Evolutionary conservation across 192 early-diverging fungal species (phyloP).

Genomic region (Umbelopsis ramanniana): DNA sequence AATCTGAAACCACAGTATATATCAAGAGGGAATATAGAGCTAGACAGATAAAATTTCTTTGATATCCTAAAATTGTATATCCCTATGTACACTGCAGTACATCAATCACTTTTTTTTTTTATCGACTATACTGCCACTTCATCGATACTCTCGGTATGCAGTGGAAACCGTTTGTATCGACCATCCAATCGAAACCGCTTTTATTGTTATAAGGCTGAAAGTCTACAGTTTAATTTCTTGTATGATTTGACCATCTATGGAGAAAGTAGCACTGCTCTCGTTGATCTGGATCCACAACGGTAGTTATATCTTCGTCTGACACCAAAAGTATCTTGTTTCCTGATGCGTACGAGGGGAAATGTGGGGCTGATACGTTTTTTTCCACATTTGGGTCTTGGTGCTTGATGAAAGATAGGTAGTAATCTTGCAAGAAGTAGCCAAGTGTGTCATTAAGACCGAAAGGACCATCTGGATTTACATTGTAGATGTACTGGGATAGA

Average conservation of each 20-base stretch:
- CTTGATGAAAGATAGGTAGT: background rate
- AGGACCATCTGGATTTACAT: background rate
- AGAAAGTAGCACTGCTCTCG: background rate
- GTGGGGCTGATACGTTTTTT: background rate
- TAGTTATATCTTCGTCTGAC: background rate
- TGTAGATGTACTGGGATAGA: background rate
- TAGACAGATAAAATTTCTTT: no score
- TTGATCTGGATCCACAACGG: background rate
- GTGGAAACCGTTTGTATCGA: no score
- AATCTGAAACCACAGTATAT: no score
- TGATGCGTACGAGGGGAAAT: background rate
- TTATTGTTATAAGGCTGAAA: background rate
- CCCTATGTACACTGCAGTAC: no score
- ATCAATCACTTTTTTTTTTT: no score
- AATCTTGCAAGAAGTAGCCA: background rate
- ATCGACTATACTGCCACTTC: no score
- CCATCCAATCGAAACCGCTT: no score
- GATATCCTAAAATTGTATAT: no score
- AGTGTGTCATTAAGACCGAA: background rate
- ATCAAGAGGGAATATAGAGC: no score
- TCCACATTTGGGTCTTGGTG: background rate
- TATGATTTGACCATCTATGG: background rate
- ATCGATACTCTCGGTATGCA: no score
- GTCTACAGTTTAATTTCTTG: background rate
- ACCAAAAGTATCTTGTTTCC: background rate